Percentiles rank a stretch among this genome's conserved stretches.
These are phyloP conservation scores for Podila epicladia DNA, from an alignment of 192 early-diverging fungal genomes.

Conservation along the genomic window DNA sequence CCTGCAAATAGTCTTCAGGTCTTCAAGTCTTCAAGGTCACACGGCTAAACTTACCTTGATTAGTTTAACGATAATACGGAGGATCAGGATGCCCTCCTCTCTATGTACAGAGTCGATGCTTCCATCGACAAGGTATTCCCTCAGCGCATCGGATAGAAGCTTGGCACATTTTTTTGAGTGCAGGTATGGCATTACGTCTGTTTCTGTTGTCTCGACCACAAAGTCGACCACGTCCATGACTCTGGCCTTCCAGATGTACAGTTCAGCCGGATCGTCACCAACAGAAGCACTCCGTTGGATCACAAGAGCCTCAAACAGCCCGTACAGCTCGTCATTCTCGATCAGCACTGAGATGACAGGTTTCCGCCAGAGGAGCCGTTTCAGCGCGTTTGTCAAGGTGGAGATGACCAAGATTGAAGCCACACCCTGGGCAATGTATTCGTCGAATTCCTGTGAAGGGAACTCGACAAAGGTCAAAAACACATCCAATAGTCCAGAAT, in stretches of 20 bases:
- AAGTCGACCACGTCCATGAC: constrained; percentile 34
- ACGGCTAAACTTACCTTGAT: constrained; percentile 45
- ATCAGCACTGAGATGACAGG: constrained; percentile 39
- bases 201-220: constrained; percentile 42
- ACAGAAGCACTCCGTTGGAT: constrained; percentile 19
- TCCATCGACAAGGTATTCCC: constrained; percentile 45
- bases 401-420: constrained; percentile 45
- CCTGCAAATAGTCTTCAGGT: not conserved
- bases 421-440: constrained; percentile 38
- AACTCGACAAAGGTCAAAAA: constrained; percentile 31
- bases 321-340: constrained; percentile 34
- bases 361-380: constrained; percentile 42
- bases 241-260: constrained; percentile 50
- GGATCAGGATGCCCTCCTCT: constrained; percentile 45
- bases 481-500: constrained; percentile 14
- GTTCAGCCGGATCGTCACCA: constrained; percentile 40
- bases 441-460: constrained; percentile 42
- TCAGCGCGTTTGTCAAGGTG: constrained; percentile 40
- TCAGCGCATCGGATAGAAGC: constrained; percentile 40
- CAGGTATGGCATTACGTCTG: constrained; percentile 41
- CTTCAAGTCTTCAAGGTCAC: not conserved
- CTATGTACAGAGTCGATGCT: constrained; percentile 51
- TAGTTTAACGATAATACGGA: constrained; percentile 50
- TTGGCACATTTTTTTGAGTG: constrained; percentile 47
- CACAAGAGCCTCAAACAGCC: constrained; percentile 35